phyloP scores from a whole-genome alignment of 2,329 filamentous ascomycete species.

The Aureobasidium namibiae region DNA sequence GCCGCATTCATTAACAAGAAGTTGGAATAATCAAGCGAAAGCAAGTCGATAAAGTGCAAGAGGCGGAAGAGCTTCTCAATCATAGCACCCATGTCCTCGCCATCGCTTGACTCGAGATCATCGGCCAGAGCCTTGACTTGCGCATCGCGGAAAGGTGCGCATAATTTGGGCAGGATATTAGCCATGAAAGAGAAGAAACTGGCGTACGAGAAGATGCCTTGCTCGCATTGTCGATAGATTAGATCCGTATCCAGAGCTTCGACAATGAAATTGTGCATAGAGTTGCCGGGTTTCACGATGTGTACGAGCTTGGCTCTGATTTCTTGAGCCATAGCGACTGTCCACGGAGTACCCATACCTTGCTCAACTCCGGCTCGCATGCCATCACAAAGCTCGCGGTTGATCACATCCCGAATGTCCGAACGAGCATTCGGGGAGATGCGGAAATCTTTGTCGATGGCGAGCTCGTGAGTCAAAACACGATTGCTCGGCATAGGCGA shows the following conservation, averaged over 20 bases:
- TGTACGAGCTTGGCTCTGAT: constrained; percentile 65
- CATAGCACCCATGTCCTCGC: constrained; percentile 33
- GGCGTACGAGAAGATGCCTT: constrained; percentile 71
- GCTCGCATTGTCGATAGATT: constrained; percentile 58
- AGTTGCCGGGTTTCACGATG: constrained; percentile 61
- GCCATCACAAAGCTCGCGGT: constrained; percentile 51
- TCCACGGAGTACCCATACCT: constrained; percentile 58
- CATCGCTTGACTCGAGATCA: constrained; percentile 40
- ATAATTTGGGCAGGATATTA: constrained; percentile 66
- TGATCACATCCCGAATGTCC: constrained; percentile 49
- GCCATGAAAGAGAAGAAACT: constrained; percentile 73
- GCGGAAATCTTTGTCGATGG: constrained; percentile 70
- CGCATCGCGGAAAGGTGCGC: constrained; percentile 70
- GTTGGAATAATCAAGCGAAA: constrained; percentile 76
- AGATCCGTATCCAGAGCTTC: constrained; percentile 68
- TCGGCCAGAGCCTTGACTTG: constrained; percentile 62
- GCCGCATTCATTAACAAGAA: constrained; percentile 67
- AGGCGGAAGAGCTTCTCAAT: constrained; percentile 70
- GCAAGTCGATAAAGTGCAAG: constrained; percentile 65
- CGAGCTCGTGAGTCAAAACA: constrained; percentile 67
- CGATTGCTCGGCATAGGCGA: constrained; percentile 64
- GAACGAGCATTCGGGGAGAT: constrained; percentile 53
- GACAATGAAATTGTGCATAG: constrained; percentile 65
- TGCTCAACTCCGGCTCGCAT: constrained; percentile 57
- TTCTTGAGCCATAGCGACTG: constrained; percentile 61